Base-by-base conservation (phyloP, 768 basidiomycete species). In the Dentipellis sp. region DNA sequence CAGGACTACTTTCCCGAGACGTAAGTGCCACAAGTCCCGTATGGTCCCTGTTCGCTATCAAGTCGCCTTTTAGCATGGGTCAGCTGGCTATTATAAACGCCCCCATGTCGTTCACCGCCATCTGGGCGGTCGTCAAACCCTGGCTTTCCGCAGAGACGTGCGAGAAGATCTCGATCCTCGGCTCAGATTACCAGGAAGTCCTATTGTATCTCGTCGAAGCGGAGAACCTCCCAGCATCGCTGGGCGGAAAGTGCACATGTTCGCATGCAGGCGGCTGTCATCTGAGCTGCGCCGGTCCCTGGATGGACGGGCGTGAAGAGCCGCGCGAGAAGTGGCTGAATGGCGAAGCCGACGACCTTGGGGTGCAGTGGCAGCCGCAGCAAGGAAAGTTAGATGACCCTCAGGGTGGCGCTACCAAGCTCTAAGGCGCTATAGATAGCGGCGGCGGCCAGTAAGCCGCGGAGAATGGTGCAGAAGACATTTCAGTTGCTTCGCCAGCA, bases 1-100 rank as follows among this genome's bases (percentile, higher is more conserved):
- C 87, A 89, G 67, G 84, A 87, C 62, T 89, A 86, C 68, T 89
- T 77, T 59, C 87, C 87, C 1, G 87, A 90, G 65, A 83, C 83
- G 86, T 88, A 64, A 53, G 29, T 29, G 29, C 3, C 29, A 29
- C 29, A 29, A 79, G 65, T 22, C n/a, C 23, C 47, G 50, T 3
- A 19, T 54, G 52, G 6, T 35, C 10, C 42, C 56, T 3, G 29
- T 29, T 6, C 29, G 29, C 29, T 29, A 29, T 29, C 6, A 6
- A 8, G 29, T 50, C 42, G 16, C 55, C 14, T 37, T 17, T 21
- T 58, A 88, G 87, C 3, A 86, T 88, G 86, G 85, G 85, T 1
- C 81, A 85, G 64, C 69, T 88, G 34, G 78, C 76, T 6, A 79
- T 90, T 58, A 73, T 88, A 53, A 90, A 89, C 58, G 85, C 87